Evolutionary conservation across 2,329 filamentous ascomycete species (phyloP).

Genomic region (Fusarium sp.): DNA sequence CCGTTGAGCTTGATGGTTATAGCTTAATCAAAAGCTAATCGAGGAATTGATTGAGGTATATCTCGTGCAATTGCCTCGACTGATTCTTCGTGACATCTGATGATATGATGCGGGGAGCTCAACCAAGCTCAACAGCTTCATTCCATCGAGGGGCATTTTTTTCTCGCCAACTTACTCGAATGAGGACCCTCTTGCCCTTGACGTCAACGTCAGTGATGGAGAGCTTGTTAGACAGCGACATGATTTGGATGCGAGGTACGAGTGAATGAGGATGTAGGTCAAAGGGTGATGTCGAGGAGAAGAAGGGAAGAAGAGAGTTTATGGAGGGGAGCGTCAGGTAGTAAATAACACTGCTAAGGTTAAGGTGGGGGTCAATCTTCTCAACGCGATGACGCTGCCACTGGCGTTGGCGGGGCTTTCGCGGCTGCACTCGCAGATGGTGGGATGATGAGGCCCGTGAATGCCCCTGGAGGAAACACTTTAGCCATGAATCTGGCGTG

Average conservation of each 20-base stretch:
- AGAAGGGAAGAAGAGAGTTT: conserved; percentile 38
- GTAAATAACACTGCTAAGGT: conserved; percentile 25
- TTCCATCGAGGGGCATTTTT: conserved; percentile 44
- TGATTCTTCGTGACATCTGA: neutral
- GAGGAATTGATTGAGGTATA: neutral
- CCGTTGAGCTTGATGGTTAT: too few species aligned
- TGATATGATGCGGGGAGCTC: conserved; percentile 16
- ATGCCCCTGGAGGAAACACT: conserved; percentile 18
- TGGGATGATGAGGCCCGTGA: conserved; percentile 31
- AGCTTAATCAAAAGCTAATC: neutral
- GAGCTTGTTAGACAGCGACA: conserved; percentile 99
- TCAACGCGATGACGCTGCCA: conserved; percentile 30
- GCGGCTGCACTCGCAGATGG: conserved; percentile 29
- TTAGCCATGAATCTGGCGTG: conserved; percentile 26
- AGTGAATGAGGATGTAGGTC: conserved; percentile 5
- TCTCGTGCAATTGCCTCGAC: neutral
- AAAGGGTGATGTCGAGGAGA: conserved; percentile 17
- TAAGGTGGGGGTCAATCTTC: conserved; percentile 32
- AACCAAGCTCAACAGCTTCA: conserved; percentile 20
- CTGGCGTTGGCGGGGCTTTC: conserved; percentile 30
- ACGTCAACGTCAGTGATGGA: conserved; percentile 96
- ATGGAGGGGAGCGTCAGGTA: conserved; percentile 20
- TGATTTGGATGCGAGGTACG: conserved; percentile 55
- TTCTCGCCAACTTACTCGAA: conserved; percentile 75
- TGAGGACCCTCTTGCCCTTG: conserved; percentile 97